Evolutionary conservation across 2,329 filamentous ascomycete genomes (phyloP).

Genomic region (Trichoderma semiorbis): DNA sequence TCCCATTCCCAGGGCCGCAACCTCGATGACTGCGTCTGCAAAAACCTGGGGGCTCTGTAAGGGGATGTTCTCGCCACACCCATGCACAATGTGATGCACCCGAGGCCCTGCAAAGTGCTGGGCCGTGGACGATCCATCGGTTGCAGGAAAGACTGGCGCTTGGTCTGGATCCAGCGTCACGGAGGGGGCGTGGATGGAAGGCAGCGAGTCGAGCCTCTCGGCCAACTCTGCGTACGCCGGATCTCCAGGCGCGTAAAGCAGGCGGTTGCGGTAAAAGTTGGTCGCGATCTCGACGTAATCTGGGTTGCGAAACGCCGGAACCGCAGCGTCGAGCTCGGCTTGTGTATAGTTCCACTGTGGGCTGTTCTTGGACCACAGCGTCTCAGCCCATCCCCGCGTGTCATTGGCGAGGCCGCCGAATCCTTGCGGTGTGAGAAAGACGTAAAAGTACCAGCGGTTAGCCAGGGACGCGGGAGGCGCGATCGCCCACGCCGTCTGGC

Average conservation of each 20-base stretch:
- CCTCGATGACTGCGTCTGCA: constrained; percentile 18
- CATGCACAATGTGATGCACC: constrained; percentile 17
- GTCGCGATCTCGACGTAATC: constrained; percentile 41
- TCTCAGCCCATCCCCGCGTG: constrained; percentile 22
- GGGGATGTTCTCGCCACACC: constrained; percentile 18
- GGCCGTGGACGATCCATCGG: constrained; percentile 16
- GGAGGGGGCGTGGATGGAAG: constrained; percentile 14
- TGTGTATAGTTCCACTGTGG: constrained; percentile 25
- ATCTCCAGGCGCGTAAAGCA: constrained; percentile 26
- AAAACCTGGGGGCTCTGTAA: constrained; percentile 19
- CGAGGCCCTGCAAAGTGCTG: constrained; percentile 16
- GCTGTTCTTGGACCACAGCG: constrained; percentile 26
- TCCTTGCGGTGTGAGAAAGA: constrained; percentile 26
- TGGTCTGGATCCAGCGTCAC: constrained; percentile 17
- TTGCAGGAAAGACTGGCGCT: constrained; percentile 17
- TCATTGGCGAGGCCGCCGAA: constrained; percentile 21
- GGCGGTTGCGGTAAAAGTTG: constrained; percentile 38
- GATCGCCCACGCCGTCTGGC: constrained; percentile 21
- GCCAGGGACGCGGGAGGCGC: constrained; percentile 22
- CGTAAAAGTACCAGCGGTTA: constrained; percentile 28
- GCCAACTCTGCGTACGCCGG: constrained; percentile 1
- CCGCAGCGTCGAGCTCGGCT: constrained; percentile 23
- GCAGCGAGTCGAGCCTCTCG: constrained; percentile 16
- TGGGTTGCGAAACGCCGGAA: constrained; percentile 17
- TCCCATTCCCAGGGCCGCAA: background rate